These are phyloP conservation scores for Colletotrichum orbiculare DNA, from an alignment of 2,329 filamentous ascomycete species.

Conservation along the genomic window DNA sequence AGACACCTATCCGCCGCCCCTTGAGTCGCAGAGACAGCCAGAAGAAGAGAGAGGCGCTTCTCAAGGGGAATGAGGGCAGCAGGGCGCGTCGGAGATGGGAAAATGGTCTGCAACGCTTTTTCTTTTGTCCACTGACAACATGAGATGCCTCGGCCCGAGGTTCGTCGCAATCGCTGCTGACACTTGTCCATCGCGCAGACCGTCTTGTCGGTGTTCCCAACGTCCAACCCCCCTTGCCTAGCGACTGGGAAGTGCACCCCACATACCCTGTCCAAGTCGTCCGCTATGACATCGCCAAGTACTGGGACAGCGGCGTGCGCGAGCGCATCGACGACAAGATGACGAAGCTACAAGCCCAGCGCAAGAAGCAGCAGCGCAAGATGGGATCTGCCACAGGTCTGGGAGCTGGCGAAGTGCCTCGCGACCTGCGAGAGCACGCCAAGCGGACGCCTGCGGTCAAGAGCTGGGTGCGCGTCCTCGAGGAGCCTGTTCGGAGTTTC, in stretches of 20 bases:
- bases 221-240: slow-evolving; percentile 81
- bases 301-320: slow-evolving; percentile 75
- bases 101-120: slow-evolving; percentile 72
- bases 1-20: slow-evolving; percentile 55
- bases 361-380: slow-evolving; percentile 58
- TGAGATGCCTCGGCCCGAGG: background rate
- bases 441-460: slow-evolving; percentile 85
- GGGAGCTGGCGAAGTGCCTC: slow-evolving; percentile 72
- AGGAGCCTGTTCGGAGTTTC: slow-evolving; percentile 84
- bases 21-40: slow-evolving; percentile 65
- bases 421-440: slow-evolving; percentile 81
- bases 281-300: slow-evolving; percentile 88
- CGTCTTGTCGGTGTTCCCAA: slow-evolving; percentile 88
- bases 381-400: slow-evolving; percentile 54
- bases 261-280: slow-evolving; percentile 82
- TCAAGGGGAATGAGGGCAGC: slow-evolving; percentile 92
- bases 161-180: background rate
- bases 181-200: slow-evolving; percentile 62
- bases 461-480: slow-evolving; percentile 83
- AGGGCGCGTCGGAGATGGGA: slow-evolving; percentile 91
- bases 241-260: slow-evolving; percentile 85
- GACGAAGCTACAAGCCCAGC: slow-evolving; percentile 52
- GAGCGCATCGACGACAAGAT: slow-evolving; percentile 62
- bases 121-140: background rate
- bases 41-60: slow-evolving; percentile 75